These are phyloP conservation scores for Penicillium concentricum DNA, from an alignment of 2,329 filamentous ascomycete genomes.

Conservation along the genomic window DNA sequence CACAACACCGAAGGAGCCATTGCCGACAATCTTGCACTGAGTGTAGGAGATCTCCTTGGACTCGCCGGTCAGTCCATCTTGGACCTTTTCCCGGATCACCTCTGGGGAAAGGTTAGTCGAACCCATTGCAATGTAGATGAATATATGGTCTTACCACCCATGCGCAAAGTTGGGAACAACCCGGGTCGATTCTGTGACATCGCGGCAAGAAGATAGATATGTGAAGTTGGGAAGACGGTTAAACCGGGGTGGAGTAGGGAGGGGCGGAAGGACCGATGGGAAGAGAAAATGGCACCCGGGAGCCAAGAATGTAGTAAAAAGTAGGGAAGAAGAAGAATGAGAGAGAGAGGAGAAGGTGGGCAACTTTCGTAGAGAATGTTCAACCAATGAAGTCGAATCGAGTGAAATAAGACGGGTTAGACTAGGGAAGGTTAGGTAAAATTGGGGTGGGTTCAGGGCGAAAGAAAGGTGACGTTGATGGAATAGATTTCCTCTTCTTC, in stretches of 20 bases:
- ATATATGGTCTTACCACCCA: slow-evolving; percentile 82
- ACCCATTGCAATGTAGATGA: slow-evolving; percentile 21
- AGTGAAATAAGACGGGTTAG: slow-evolving; percentile 15
- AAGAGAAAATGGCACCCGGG: slow-evolving; percentile 32
- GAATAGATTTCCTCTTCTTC: background rate
- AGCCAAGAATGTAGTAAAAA: slow-evolving; percentile 34
- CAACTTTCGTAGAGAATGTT: slow-evolving; percentile 22
- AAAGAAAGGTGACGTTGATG: slow-evolving; percentile 9
- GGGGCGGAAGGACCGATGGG: slow-evolving; percentile 37
- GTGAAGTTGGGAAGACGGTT: slow-evolving; percentile 42
- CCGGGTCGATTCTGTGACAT: slow-evolving; percentile 93
- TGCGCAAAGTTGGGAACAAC: slow-evolving; percentile 84
- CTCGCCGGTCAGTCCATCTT: slow-evolving; percentile 95
- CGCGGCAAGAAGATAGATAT: slow-evolving; percentile 30
- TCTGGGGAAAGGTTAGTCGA: slow-evolving; percentile 55
- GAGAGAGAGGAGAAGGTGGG: slow-evolving; percentile 17
- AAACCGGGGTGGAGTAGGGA: slow-evolving; percentile 32
- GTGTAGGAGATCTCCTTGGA: slow-evolving; percentile 97
- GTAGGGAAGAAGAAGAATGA: slow-evolving; percentile 19
- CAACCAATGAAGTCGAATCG: slow-evolving; percentile 14
- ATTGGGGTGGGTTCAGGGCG: slow-evolving; percentile 16
- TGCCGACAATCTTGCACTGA: slow-evolving; percentile 98
- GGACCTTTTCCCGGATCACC: slow-evolving; percentile 97
- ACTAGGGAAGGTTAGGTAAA: slow-evolving; percentile 21
- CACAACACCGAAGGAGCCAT: slow-evolving; percentile 97